phyloP scores from a whole-genome alignment of 2,329 filamentous ascomycete genomes.

The Fusarium tjaetaba region DNA sequence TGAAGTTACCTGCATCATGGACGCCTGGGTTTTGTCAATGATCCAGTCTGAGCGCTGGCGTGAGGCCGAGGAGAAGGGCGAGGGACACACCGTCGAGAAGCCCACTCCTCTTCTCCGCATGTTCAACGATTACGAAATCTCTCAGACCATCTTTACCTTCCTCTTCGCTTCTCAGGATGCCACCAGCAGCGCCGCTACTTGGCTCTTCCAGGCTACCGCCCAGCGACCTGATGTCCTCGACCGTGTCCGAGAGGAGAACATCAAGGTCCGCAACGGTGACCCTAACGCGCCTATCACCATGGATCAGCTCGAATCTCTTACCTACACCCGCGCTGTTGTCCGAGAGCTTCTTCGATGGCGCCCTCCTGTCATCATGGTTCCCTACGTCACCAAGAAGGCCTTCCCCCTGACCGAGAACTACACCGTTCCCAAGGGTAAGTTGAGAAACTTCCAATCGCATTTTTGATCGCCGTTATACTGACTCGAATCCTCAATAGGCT shows the following conservation, averaged over 20 bases:
- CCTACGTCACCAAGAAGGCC: constrained; percentile 92
- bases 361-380: constrained; percentile 96
- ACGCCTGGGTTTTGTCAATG: constrained; percentile 92
- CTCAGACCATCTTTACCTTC: constrained; percentile 94
- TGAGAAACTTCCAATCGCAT: background rate
- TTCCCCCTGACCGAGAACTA: constrained; percentile 91
- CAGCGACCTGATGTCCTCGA: constrained; percentile 93
- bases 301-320: constrained; percentile 88
- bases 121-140: constrained; percentile 91
- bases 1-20: constrained; percentile 90
- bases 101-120: constrained; percentile 83
- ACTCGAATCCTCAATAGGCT: constrained; percentile 59
- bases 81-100: constrained; percentile 79
- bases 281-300: constrained; percentile 75
- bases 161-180: constrained; percentile 98
- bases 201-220: constrained; percentile 94
- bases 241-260: constrained; percentile 90
- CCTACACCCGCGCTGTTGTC: constrained; percentile 91
- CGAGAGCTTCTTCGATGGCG: constrained; percentile 93
- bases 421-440: constrained; percentile 85
- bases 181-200: constrained; percentile 91
- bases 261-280: constrained; percentile 79
- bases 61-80: constrained; percentile 78
- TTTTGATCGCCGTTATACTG: constrained; percentile 2
- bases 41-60: constrained; percentile 85